Conservation (phyloP, 2,329 filamentous ascomycete genomes). For the Grosmannia clavigera region DNA sequence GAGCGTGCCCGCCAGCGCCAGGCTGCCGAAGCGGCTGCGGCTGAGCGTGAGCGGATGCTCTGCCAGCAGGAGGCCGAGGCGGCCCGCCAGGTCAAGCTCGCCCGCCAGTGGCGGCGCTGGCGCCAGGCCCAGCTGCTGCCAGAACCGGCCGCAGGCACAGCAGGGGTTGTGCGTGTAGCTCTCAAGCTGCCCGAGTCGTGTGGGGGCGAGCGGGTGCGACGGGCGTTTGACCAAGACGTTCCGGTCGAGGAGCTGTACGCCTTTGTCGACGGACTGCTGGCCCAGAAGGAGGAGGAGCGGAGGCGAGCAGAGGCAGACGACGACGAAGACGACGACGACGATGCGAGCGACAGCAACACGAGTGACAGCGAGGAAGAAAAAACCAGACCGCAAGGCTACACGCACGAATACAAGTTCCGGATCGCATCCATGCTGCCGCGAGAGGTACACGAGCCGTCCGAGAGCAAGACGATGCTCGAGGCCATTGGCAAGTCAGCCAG, state of each 20-base stretch:
- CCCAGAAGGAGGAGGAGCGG: constrained; percentile 47
- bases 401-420: constrained; percentile 73
- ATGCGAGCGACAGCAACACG: constrained; percentile 3
- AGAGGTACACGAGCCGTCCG: constrained; percentile 61
- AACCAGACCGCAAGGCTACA: constrained; percentile 52
- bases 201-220: constrained; percentile 63
- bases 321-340: constrained; percentile 11
- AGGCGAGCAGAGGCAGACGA: constrained; percentile 7
- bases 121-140: constrained; percentile 51
- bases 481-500: constrained; percentile 75
- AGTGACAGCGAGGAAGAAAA: constrained; percentile 19
- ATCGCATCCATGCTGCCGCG: constrained; percentile 80
- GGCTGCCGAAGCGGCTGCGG: constrained; percentile 40
- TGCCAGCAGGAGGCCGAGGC: constrained; percentile 57
- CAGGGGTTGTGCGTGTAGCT: constrained; percentile 60
- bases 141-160: constrained; percentile 48
- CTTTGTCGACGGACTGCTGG: constrained; percentile 65
- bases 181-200: constrained; percentile 47
- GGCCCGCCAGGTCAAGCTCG: constrained; percentile 26
- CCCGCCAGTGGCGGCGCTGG: constrained; percentile 63
- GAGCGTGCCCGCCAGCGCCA: constrained; percentile 67
- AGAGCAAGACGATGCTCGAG: constrained; percentile 52
- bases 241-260: constrained; percentile 84
- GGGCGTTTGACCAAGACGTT: constrained; percentile 52
- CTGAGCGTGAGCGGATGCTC: constrained; percentile 66